phyloP scores from a whole-genome alignment of 1,139 yeast genomes.

The Suhomyces guaymorum region DNA sequence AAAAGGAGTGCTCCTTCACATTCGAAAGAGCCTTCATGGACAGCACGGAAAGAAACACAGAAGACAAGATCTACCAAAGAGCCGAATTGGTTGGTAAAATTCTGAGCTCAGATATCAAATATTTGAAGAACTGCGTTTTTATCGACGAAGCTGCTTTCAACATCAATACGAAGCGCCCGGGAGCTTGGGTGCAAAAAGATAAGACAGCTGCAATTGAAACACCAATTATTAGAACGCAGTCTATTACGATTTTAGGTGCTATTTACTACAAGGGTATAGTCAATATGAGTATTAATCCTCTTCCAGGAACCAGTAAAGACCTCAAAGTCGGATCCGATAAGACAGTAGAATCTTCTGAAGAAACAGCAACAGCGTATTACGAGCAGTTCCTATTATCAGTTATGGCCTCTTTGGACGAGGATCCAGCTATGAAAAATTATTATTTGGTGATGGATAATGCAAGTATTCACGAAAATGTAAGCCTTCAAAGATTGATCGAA shows the following conservation, averaged over 20 bases:
- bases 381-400: slow-evolving; percentile 6
- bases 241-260: slow-evolving; percentile 3
- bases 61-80: slow-evolving; percentile 1
- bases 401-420: slow-evolving; percentile 2
- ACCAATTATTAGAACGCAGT: slow-evolving; percentile 6
- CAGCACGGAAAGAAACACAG: slow-evolving; percentile 3
- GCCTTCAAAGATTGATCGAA: slow-evolving; percentile 1
- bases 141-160: slow-evolving; percentile 8
- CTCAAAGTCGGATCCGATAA: neutral
- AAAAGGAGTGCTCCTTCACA: slow-evolving; percentile 2
- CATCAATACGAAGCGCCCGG: slow-evolving; percentile 4
- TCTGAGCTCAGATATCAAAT: neutral
- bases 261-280: slow-evolving; percentile 5
- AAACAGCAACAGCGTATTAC: slow-evolving; percentile 6
- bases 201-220: slow-evolving; percentile 5
- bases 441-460: slow-evolving; percentile 7
- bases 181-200: slow-evolving; percentile 4
- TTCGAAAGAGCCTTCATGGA: slow-evolving; percentile 6
- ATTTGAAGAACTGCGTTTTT: slow-evolving; percentile 6
- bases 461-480: slow-evolving; percentile 3
- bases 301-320: slow-evolving; percentile 1
- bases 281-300: slow-evolving; percentile 7
- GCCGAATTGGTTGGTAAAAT: slow-evolving; percentile 1
- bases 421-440: slow-evolving; percentile 2
- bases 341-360: slow-evolving; percentile 1